phyloP scores from a whole-genome alignment of 257 asterid species.

The Solanum acaule region DNA sequence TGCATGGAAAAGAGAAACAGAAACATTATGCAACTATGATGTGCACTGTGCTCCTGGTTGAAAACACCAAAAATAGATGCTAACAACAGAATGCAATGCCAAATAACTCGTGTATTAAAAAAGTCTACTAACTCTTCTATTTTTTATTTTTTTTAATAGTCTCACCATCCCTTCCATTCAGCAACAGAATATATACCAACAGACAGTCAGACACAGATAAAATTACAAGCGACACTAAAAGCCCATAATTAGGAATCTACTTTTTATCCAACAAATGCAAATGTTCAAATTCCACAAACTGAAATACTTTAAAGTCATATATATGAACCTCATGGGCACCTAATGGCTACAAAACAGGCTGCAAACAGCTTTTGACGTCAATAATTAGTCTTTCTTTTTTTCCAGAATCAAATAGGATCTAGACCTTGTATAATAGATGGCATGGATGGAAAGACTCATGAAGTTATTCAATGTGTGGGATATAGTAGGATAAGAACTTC shows the following conservation, averaged over 20 bases:
- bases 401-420: neutral
- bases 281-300: neutral
- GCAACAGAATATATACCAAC: neutral
- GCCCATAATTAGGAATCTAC: neutral
- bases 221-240: neutral
- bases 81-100: neutral
- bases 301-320: neutral
- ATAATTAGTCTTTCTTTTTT: neutral
- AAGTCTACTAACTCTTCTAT: neutral
- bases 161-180: neutral
- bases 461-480: conserved; percentile 10
- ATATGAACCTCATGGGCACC: neutral
- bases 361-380: neutral
- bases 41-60: neutral
- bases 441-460: conserved; percentile 10
- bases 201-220: neutral
- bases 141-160: neutral
- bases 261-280: neutral
- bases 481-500: conserved; percentile 3
- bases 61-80: neutral
- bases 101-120: neutral
- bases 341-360: neutral
- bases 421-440: neutral
- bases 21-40: conserved; percentile 9
- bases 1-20: conserved; percentile 30